Evolutionary conservation across 805 yeast genomes (phyloP), one percentile per base, ranked within the genome.

Genomic region (Ogataea populi-albae): DNA sequence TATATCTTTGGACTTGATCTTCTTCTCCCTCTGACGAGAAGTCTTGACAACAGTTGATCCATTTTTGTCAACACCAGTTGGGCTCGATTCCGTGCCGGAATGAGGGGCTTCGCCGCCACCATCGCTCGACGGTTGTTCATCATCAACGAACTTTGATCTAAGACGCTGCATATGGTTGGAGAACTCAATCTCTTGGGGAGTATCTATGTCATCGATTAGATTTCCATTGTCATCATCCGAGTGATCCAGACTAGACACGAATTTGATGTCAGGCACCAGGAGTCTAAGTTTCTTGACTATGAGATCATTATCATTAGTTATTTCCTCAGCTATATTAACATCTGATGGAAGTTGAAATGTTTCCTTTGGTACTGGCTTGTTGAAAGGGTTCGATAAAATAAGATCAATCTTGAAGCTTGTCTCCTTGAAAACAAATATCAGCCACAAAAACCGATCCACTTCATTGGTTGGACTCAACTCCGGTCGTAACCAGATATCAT

Each of bases 391-490:
- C 1, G 24, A 15, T 23, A 49, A 26, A 19, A 61, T 49, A 37
- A 73, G 75, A 18, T 70, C 78, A 1, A 68, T 64, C 1, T 71
- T 56, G 43, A 85, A 66, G 40, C 74, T 71, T 0, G 96, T 84
- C 54, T 91, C 96, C 45, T 84, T 64, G 51, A 82, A 86, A 2
- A 86, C 73, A 47, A 86, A 89, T 27, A 86, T 52, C 23, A 91
- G 62, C 97, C 97, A 91, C 41, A 91, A 59, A 45, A 91, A 79
- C 24, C 93, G 69, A 35, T 71, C 63, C 2, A 86, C 86, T 42
- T 96, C 72, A 38, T 77, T 78, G 17, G 55, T 57, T 3, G 95
- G 85, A 37, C 79, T 73, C 26, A 77, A 71, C 3, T 67, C 63
- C 2, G 78, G 61, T 45, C 78, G 74, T 58, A 86, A 71, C 58